Evolutionary conservation across 345 rosid species (phyloP), one percentile per base, ranked within the genome.

Genomic region (Gossypium mustelinum): DNA sequence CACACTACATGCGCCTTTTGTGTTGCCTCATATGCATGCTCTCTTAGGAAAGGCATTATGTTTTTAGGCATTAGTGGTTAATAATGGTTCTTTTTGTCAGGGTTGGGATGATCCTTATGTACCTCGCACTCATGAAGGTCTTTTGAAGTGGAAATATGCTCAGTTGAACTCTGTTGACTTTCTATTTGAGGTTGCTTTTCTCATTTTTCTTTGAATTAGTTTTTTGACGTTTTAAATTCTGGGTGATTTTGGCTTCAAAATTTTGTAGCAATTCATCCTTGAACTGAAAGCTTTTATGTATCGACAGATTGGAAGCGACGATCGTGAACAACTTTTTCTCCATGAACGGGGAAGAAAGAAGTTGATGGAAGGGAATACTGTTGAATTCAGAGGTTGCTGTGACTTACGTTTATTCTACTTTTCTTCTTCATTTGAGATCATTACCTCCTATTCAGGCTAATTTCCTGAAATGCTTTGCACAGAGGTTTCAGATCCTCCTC

Each of bases 51-150:
- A 24, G 45, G 20, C 25, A 48, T 29, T 47, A 4, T 52, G 44
- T 24, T 58, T 67, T 70, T 55, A 13, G 22, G 68, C 52, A 27
- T 13, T 54, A 66, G 67, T 25, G 59, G 13, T 78, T 71, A 18
- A 27, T 73, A 54, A 29, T 43, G 74, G 17, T 41, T n/a, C 41
- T 70, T 22, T 75, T 63, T 81, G 50, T 47, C 79, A 96, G 98
- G 97, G 97, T 64, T 95, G 98, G 99, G 98, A 95, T 81, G 99
- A 95, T 82, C 97, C 97, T 54, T 95, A 95, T 50, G 88, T 89
- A 78, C 91, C 99, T 50, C 92, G 97, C 59, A 90, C 98, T 20
- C 97, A 95, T 77, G 94, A 95, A 80, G 97, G 98, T 70, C 99
- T 95, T 72, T 68, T 95, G 78, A 95, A 95, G 84, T 95, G 99